phyloP scores from a whole-genome alignment of 176 grass and related monocot species.

The Oryza coarctata region DNA sequence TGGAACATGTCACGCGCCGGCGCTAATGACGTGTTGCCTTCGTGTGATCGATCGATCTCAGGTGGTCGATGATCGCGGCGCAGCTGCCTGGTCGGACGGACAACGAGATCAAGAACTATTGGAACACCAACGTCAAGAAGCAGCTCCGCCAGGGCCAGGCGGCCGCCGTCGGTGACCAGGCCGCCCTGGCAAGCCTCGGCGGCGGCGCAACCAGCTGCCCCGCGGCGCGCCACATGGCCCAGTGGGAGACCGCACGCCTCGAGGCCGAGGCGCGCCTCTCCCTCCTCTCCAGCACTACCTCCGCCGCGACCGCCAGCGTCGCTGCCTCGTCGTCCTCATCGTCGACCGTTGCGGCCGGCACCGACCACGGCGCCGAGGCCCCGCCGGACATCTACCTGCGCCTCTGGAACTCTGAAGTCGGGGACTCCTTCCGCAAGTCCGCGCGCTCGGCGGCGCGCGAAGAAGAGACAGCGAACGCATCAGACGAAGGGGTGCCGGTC shows the following conservation, averaged over 20 bases:
- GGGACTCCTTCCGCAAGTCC: slow-evolving; percentile 65
- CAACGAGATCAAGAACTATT: slow-evolving; percentile 99
- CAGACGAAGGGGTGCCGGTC: background rate
- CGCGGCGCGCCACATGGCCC: slow-evolving; percentile 77
- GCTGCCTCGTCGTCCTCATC: slow-evolving; percentile 29
- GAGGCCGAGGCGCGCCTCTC: slow-evolving; percentile 91
- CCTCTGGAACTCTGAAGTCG: slow-evolving; percentile 92
- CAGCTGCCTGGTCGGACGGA: slow-evolving; percentile 86
- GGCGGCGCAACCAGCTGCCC: background rate
- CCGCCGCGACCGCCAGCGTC: slow-evolving; percentile 34
- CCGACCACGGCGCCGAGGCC: slow-evolving; percentile 9
- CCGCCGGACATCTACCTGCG: slow-evolving; percentile 74
- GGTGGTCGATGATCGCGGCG: slow-evolving; percentile 95
- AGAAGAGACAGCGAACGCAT: background rate
- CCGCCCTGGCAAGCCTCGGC: background rate
- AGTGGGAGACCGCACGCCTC: slow-evolving; percentile 85
- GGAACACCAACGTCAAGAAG: slow-evolving; percentile 98
- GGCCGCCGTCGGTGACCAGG: slow-evolving; percentile 32
- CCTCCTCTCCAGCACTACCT: slow-evolving; percentile 44
- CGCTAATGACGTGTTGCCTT: background rate
- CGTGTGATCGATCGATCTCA: slow-evolving; percentile 30
- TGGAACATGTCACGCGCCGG: background rate
- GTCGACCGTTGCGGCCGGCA: slow-evolving; percentile 15
- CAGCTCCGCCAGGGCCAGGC: slow-evolving; percentile 57
- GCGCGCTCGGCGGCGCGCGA: background rate